Conservation (phyloP, 192 early-diverging fungal genomes). For the Powellomyces hirtus region DNA sequence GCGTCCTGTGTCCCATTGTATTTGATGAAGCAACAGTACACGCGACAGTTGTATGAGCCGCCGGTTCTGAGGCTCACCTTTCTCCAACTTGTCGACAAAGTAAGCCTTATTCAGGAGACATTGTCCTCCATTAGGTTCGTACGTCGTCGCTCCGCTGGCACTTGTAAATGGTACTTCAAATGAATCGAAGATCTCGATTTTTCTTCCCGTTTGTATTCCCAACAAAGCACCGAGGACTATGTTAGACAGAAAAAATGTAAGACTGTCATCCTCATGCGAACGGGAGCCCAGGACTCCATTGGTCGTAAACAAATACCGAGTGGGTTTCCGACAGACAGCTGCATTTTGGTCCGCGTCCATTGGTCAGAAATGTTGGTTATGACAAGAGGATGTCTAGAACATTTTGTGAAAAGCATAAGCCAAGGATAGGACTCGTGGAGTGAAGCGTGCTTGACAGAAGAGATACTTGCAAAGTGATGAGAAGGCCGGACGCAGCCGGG, state of each 20-base stretch:
- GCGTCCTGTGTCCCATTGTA: too few relatives aligned
- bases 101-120: constrained; percentile 32
- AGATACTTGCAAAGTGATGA: constrained; percentile 34
- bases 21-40: too few relatives aligned
- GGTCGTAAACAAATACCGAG: too few relatives aligned
- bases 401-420: background rate
- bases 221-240: constrained; percentile 74
- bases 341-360: constrained; percentile 69
- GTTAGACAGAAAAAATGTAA: too few relatives aligned
- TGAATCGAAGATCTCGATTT: constrained; percentile 84
- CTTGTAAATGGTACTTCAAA: constrained; percentile 63
- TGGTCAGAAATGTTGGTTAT: constrained; percentile 87
- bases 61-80: too few relatives aligned
- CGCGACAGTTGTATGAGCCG: too few relatives aligned
- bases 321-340: constrained; percentile 27
- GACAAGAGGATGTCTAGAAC: constrained; percentile 78
- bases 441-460: background rate
- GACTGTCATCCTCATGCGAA: too few relatives aligned
- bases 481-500: constrained; percentile 30
- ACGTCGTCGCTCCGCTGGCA: too few relatives aligned
- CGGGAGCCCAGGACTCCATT: too few relatives aligned
- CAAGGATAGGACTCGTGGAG: background rate
- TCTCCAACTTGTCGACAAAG: constrained; percentile 72
- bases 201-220: constrained; percentile 71
- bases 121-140: background rate